Conservation (phyloP, 176 grass and related monocot genomes). For the Bromus sterilis region DNA sequence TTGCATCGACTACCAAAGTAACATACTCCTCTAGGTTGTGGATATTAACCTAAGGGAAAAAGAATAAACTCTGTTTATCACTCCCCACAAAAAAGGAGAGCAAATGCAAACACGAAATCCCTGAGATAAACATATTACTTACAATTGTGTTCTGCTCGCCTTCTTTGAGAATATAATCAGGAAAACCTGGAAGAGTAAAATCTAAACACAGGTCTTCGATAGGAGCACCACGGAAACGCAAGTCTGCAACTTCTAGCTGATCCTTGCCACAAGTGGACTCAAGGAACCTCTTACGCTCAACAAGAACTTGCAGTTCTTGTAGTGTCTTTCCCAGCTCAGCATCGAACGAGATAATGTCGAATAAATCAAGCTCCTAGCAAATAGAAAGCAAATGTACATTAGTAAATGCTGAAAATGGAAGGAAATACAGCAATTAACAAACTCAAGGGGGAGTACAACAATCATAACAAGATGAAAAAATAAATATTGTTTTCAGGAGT, state of each 20-base stretch:
- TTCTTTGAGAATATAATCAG: slow-evolving; percentile 77
- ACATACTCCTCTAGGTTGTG: slow-evolving; percentile 84
- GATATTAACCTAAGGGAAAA: slow-evolving; percentile 54
- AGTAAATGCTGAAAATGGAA: background rate
- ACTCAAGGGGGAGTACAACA: slow-evolving; percentile 16
- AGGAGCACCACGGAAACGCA: slow-evolving; percentile 44
- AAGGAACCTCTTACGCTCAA: slow-evolving; percentile 52
- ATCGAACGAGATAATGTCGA: slow-evolving; percentile 83
- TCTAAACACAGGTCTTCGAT: slow-evolving; percentile 74
- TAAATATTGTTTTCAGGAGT: background rate
- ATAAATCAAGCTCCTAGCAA: slow-evolving; percentile 81
- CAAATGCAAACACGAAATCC: slow-evolving; percentile 3
- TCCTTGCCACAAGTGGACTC: slow-evolving; percentile 33
- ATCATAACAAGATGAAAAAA: slow-evolving; percentile 10
- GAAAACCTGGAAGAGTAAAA: slow-evolving; percentile 96
- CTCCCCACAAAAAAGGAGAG: background rate
- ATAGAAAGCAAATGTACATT: background rate
- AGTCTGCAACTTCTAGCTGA: slow-evolving; percentile 37
- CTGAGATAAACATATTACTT: slow-evolving; percentile 16
- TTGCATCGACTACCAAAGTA: slow-evolving; percentile 68
- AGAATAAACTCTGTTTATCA: slow-evolving; percentile 5
- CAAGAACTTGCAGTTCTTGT: slow-evolving; percentile 75
- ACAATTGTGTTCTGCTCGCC: slow-evolving; percentile 53
- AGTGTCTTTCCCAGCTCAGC: slow-evolving; percentile 72
- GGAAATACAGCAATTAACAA: background rate